phyloP scores from a whole-genome alignment of 805 yeast genomes.

The Kluyveromyces starmeri region DNA sequence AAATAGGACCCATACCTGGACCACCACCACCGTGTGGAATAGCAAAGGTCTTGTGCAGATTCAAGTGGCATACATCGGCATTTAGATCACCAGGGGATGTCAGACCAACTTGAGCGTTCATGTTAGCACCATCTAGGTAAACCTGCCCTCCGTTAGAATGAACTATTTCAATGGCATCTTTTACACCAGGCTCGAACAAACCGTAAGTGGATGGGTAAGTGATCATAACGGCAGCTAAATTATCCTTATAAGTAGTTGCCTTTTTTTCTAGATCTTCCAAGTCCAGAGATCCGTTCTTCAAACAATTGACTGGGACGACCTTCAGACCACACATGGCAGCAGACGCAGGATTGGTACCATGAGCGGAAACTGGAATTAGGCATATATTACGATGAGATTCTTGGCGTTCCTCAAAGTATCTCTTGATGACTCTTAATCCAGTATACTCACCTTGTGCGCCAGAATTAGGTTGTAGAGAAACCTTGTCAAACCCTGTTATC shows the following conservation, averaged over 20 bases:
- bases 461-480: constrained; percentile 91
- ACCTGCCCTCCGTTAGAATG: constrained; percentile 91
- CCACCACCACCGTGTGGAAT: constrained; percentile 99
- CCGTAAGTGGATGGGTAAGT: constrained; percentile 98
- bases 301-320: constrained; percentile 87
- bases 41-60: constrained; percentile 94
- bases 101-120: constrained; percentile 98
- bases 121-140: constrained; percentile 96
- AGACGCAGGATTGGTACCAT: constrained; percentile 97
- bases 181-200: constrained; percentile 86
- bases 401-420: constrained; percentile 64
- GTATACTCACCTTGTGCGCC: constrained; percentile 99
- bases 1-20: constrained; percentile 97
- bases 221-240: constrained; percentile 87
- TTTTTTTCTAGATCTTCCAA: constrained; percentile 63
- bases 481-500: constrained; percentile 87
- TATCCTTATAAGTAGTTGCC: constrained; percentile 57
- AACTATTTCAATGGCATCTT: constrained; percentile 73
- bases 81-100: constrained; percentile 97
- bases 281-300: constrained; percentile 78
- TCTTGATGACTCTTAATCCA: constrained; percentile 78
- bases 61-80: constrained; percentile 96
- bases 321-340: constrained; percentile 96
- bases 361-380: constrained; percentile 94
- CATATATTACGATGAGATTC: constrained; percentile 74